Evolutionary conservation across 768 basidiomycete genomes (phyloP), one percentile per base, ranked within the genome.

Genomic region (Rhizopogon vinicolor): DNA sequence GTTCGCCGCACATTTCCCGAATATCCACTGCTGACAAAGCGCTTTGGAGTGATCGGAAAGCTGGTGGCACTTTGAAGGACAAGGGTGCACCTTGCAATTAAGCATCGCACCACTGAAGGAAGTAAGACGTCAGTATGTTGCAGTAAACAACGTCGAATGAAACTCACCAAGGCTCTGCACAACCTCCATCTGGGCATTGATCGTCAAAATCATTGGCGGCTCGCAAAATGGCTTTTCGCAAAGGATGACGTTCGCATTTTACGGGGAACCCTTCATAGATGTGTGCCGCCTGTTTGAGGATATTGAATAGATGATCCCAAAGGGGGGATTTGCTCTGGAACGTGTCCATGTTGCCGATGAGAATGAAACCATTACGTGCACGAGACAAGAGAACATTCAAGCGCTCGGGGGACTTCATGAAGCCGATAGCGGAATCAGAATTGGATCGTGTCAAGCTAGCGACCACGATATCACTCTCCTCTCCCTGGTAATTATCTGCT

Each of bases 401-500:
- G n/a, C 85, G 78, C 66, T 86, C 83, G 1, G 82, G 79, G 6
- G 84, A 72, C 46, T 66, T 78, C 83, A 86, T 84, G 67, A 86
- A 86, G 1, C 85, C 84, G 39, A 86, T 86, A 57, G 84, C 80
- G 51, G 74, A 58, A 1, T 67, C 59, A 0, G 71, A 10, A 58
- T 86, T 85, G 64, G 83, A 84, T 44, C 85, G 65, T 0, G 81
- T 83, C n/a, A 86, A 65, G 5, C 76, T 79, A 14, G 74, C 70
- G 33, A 87, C 72, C 41, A 86, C 81, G 45, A 87, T 80, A 46
- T 85, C 78, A 51, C 80, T 79, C 63, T 86, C 84, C 61, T 86
- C 85, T n/a, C 85, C 85, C 62, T 86, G 84, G 55, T 85, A 86
- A 62, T 86, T 86, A 59, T 86, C 84, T 84, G 51, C 4, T 44